Percentiles rank a stretch among this genome's conserved stretches.
These are phyloP conservation scores for Cystoderma amianthinum DNA, from an alignment of 768 basidiomycete species.

Conservation along the genomic window DNA sequence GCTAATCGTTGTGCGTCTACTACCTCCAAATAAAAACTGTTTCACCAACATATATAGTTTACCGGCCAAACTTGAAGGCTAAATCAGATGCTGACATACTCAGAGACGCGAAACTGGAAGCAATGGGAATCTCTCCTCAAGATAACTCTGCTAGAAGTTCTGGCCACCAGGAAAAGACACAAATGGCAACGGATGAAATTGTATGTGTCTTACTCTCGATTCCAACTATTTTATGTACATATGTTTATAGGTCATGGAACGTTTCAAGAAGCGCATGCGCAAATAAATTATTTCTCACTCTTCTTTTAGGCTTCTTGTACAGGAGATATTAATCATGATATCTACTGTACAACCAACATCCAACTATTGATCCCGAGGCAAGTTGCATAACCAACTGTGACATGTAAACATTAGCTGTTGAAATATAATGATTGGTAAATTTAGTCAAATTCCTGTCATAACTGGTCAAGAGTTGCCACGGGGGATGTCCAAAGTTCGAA, in stretches of 20 bases:
- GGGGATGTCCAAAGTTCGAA: not conserved
- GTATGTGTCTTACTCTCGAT: conserved; percentile 32
- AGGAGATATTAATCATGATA: no score
- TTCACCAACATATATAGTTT: conserved; percentile 44
- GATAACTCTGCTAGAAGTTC: conserved; percentile 39
- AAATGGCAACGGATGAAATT: conserved; percentile 88
- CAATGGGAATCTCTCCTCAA: conserved; percentile 67
- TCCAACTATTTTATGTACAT: not conserved
- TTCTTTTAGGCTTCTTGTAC: no score
- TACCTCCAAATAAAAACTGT: no score
- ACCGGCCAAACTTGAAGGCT: conserved; percentile 72
- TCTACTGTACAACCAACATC: no score
- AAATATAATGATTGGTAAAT: no score
- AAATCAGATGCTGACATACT: conserved; percentile 87
- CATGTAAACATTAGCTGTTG: no score
- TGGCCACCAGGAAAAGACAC: conserved; percentile 48
- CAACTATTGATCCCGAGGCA: no score
- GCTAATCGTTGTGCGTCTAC: conserved; percentile 77
- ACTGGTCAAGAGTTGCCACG: no score
- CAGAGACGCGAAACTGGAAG: conserved; percentile 81
- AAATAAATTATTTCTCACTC: conserved; percentile 49
- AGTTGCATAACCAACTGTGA: no score
- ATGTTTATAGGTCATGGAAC: conserved; percentile 78
- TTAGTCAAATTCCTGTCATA: no score
- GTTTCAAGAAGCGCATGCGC: conserved; percentile 95